Conservation (phyloP, 176 grass and related monocot species). For the Musa schizocarpa region DNA sequence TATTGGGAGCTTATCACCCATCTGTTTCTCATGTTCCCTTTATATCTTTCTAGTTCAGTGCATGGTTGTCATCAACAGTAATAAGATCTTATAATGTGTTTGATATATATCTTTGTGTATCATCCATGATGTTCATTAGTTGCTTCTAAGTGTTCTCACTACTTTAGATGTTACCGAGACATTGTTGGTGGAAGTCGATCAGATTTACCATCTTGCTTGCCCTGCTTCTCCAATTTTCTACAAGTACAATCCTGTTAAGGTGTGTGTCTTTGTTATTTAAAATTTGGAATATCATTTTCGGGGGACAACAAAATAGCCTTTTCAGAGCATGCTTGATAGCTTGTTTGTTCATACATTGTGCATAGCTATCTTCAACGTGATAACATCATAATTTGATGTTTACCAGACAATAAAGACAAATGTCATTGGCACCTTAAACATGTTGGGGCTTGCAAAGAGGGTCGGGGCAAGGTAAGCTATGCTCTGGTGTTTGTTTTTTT, state of each 20-base stretch:
- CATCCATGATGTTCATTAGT: not conserved
- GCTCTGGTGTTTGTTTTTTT: not conserved
- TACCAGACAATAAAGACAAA: constrained; percentile 98
- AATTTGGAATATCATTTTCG: constrained; percentile 1
- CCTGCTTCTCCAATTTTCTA: constrained; percentile 99
- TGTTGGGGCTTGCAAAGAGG: constrained; percentile 99
- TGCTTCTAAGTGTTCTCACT: not conserved
- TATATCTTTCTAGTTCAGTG: no score
- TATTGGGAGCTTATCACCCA: no score
- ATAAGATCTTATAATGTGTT: not conserved
- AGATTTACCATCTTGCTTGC: constrained; percentile 99
- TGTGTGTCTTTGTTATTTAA: constrained; percentile 26
- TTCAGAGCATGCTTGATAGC: not conserved
- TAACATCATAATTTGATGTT: constrained; percentile 5
- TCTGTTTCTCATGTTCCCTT: no score
- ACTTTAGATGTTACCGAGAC: constrained; percentile 81
- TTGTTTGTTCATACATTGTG: constrained; percentile 10
- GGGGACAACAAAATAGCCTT: no score
- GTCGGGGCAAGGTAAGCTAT: constrained; percentile 74
- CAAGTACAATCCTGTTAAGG: constrained; percentile 99
- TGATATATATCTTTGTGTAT: not conserved
- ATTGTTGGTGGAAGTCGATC: constrained; percentile 94
- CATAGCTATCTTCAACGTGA: not conserved
- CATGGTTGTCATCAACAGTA: not conserved
- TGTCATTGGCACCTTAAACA: constrained; percentile 98